Evolutionary conservation across 2,329 filamentous ascomycete genomes (phyloP), one percentile per base, ranked within the genome.

Genomic region (Diaporthe caulivora): DNA sequence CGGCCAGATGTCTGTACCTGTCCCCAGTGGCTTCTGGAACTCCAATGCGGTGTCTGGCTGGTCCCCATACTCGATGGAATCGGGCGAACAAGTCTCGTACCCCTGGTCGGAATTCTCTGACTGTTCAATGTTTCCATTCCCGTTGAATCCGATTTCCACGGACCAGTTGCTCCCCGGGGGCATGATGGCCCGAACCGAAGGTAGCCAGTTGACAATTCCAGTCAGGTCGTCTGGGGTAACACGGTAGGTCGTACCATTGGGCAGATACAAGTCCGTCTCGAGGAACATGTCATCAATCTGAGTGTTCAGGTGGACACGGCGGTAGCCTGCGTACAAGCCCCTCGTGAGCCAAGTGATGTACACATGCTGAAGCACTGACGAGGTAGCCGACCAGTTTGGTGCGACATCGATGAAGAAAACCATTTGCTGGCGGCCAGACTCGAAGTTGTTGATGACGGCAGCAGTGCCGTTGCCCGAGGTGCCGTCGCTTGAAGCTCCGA

Each of bases 211-310:
- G 62, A 67, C 62, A 21, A 67, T 67, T 31, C 62, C 62, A 15
- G 31, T 67, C 62, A 67, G 0, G 31, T 67, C 62, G 17, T 67
- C 47, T 21, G 62, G 62, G 0, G 62, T 67, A 8, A 67, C 62
- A 26, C 62, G 44, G 26, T 67, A 67, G 13, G 62, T 67, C 8
- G 62, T 53, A 13, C 62, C 62, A 26, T 40, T 67, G n/a, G 62
- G 62, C 1, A 40, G 31, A n/a, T 67, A 67, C 62, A 67, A 24
- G 62, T 67, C 62, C 4, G 62, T 67, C 31, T 67, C 62, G 4
- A 67, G 62, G 62, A 67, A 53, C 47, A 67, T 67, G 47, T 67
- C 62, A 26, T 67, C 62, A n/a, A 67, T 67, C 6, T 67, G 62
- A 29, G 62, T 67, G 62, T 67, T 67, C 31, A 67, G 7, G 31